Evolutionary conservation across 1,139 yeast species (phyloP), one percentile per base, ranked within the genome.

Genomic region (Chernovozyma sophiae-reginae): DNA sequence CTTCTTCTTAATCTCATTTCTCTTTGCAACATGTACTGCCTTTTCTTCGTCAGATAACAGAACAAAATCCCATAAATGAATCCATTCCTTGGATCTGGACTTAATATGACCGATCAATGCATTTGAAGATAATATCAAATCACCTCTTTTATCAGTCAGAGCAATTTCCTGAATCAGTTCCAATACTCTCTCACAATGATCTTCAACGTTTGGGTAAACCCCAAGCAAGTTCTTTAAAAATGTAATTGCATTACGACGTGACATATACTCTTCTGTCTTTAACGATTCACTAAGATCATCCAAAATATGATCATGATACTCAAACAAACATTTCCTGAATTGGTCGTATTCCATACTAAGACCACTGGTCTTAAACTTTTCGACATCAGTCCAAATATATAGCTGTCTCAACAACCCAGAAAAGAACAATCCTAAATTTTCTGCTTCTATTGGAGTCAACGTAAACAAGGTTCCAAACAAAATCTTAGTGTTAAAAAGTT

Each of bases 201-300:
- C 79, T 37, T 79, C 81, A 20, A 86, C 76, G 12, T 68, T 64
- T 0, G 96, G 96, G 53, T 80, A 86, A 7, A 75, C 72, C 1
- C 74, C 72, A 24, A 84, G 61, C 42, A 83, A 62, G 46, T 79
- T 81, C 53, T 83, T 86, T 62, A 90, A 65, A 48, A 87, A 77
- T 2, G 86, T 83, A 42, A 90, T 85, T 3, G 87, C 76, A 57
- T 89, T 90, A 43, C 92, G 76, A 37, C 95, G 74, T 3, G 86
- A 80, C 79, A 86, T 84, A 53, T 89, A 90, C 41, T 83, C 85
- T 1, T 68, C 66, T 15, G 78, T 73, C 11, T 62, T 56, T 32
- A 86, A 63, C 11, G 84, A 70, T 7, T 65, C 55, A 3, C 67
- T 52, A 29, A 82, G 61, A 26, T 77, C 75, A 1, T 62, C 56